Base-by-base conservation (phyloP, 768 basidiomycete species). In the Serendipita sp. region DNA sequence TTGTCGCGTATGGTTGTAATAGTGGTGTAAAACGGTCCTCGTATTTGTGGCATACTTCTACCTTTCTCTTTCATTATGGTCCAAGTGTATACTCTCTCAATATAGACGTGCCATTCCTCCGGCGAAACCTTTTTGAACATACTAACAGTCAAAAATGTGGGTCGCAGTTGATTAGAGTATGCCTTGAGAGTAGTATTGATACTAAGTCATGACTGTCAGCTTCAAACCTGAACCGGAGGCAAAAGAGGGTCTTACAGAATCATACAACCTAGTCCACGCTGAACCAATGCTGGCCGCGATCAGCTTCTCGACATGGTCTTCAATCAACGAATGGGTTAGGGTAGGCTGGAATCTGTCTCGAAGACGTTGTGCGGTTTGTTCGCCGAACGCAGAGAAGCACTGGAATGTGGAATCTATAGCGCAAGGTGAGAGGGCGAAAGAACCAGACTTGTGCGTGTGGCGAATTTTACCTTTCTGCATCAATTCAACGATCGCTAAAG, bases 241-340 rank as follows among this genome's bases (percentile, higher is more conserved):
- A 10, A 44, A 41, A 68, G 36, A 15, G 32, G 45, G 36, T 71
- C 86, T 70, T 71, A 91, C 90, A 66, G 91, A 96, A 74, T 99
- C 96, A 72, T 99, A 99, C 38, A 98, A 74, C 68, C 93, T 80
- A 44, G 96, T 98, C 88, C 94, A 98, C 67, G 89, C 85, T 36
- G 91, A 94, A 11, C 91, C 92, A 52, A 96, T 76, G 0, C 94
- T 95, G 64, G 81, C 88, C 67, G 96, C 86, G 67, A 99, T 88
- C 51, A 99, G 78, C 54, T 85, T 79, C 68, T 97, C 91, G n/a
- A 96, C 80, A 71, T 95, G 84, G 41, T 92, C 90, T 47, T 85
- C 91, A 34, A 94, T 86, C 41, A 88, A 79, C 47, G 79, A 72
- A 68, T 94, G 89, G 0, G 92, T 93, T 36, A 97, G 78, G 2